Percentiles rank a stretch among this genome's conserved stretches.
Evolutionary conservation across 2,329 filamentous ascomycete species (phyloP).

Genomic region (Colletotrichum endophyticum): DNA sequence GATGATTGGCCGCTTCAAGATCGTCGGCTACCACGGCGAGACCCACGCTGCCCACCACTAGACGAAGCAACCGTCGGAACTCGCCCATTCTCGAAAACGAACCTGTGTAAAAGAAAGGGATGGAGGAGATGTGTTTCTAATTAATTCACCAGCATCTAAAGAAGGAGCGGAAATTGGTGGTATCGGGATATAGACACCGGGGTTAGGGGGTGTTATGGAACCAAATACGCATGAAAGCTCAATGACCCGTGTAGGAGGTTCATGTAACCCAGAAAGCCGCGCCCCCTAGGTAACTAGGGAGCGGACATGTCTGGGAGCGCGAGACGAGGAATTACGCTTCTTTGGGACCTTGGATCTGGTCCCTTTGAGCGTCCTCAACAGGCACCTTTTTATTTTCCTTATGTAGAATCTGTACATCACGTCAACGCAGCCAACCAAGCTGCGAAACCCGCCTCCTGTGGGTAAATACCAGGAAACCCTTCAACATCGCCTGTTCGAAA

Average conservation of each 20-base stretch:
- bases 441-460: slow-evolving; percentile 16
- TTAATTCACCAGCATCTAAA: slow-evolving; percentile 21
- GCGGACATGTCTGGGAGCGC: not conserved
- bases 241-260: slow-evolving; percentile 12
- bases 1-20: slow-evolving; percentile 94
- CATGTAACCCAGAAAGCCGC: not conserved
- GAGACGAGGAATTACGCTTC: not conserved
- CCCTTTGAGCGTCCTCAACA: not conserved
- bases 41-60: slow-evolving; percentile 64
- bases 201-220: slow-evolving; percentile 3
- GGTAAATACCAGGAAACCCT: slow-evolving; percentile 16
- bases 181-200: slow-evolving; percentile 12
- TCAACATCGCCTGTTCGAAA: not conserved
- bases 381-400: slow-evolving; percentile 21
- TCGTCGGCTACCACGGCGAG: slow-evolving; percentile 88
- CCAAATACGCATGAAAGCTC: slow-evolving; percentile 11
- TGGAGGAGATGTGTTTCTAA: not conserved
- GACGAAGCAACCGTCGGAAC: slow-evolving; percentile 24
- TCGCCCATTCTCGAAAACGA: not conserved
- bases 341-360: slow-evolving; percentile 1
- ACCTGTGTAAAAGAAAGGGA: not conserved
- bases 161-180: slow-evolving; percentile 11
- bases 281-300: not conserved
- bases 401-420: slow-evolving; percentile 26
- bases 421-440: slow-evolving; percentile 12